These are phyloP conservation scores for Quercus agrifolia DNA, from an alignment of 306 rosid species.

Conservation along the genomic window DNA sequence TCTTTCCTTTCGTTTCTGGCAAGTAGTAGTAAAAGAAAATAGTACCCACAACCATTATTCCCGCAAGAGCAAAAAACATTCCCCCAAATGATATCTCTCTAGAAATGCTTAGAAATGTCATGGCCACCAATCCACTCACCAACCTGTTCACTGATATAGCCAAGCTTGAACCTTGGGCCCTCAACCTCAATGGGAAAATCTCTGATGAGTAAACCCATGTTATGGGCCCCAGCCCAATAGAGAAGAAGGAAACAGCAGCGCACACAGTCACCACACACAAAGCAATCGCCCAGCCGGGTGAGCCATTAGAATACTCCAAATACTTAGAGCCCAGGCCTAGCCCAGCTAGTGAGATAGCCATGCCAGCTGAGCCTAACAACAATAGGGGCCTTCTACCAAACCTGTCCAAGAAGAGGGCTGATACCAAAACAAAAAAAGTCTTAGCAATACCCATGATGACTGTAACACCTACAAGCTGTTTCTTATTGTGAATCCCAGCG, in stretches of 20 bases:
- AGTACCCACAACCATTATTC: conserved; percentile 53
- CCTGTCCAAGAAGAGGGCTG: conserved; percentile 60
- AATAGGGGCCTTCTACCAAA: conserved; percentile 66
- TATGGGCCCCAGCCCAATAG: conserved; percentile 85
- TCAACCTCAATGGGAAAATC: conserved; percentile 53
- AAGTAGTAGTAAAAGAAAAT: conserved; percentile 34
- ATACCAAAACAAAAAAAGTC: conserved; percentile 45
- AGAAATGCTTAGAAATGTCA: conserved; percentile 59
- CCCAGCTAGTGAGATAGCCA: conserved; percentile 51
- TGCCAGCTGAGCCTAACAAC: conserved; percentile 59
- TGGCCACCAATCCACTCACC: conserved; percentile 68
- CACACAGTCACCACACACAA: conserved; percentile 55
- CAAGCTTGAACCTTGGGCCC: conserved; percentile 80
- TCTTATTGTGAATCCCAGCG: conserved; percentile 50
- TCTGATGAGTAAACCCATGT: conserved; percentile 80
- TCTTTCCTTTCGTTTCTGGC: conserved; percentile 81
- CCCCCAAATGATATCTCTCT: conserved; percentile 60
- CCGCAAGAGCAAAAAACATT: conserved; percentile 48
- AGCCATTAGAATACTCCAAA: conserved; percentile 17
- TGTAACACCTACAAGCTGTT: conserved; percentile 58
- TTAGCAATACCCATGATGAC: conserved; percentile 68
- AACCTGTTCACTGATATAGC: conserved; percentile 70
- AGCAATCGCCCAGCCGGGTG: conserved; percentile 57
- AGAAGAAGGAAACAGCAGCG: conserved; percentile 57
- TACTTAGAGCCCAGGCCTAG: conserved; percentile 63